A percentile compares a stretch with the other conserved stretches of the same genome.
phyloP scores from a whole-genome alignment of 441 rosid genomes.

The Adansonia grandidieri region DNA sequence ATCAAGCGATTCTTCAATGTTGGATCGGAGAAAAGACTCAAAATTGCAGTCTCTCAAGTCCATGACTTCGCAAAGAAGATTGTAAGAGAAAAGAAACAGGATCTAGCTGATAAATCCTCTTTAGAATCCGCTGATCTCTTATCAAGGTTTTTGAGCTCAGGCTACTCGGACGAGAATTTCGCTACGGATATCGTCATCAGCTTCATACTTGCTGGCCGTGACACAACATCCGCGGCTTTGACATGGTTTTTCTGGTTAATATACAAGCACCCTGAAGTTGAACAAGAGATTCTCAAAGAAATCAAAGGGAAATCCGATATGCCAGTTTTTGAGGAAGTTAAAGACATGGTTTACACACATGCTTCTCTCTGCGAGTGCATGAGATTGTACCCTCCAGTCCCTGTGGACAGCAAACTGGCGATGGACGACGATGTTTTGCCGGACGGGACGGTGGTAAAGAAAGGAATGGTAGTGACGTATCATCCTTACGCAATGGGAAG shows the following conservation, averaged over 20 bases:
- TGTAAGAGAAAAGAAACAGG: slow-evolving; percentile 50
- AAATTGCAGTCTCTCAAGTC: slow-evolving; percentile 40
- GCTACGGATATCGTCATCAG: slow-evolving; percentile 65
- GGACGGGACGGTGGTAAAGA: slow-evolving; percentile 54
- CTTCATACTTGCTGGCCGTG: slow-evolving; percentile 72
- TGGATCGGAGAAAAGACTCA: slow-evolving; percentile 56
- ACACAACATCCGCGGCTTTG: slow-evolving; percentile 76
- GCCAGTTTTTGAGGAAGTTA: slow-evolving; percentile 46
- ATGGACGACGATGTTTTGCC: slow-evolving; percentile 46
- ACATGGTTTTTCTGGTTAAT: slow-evolving; percentile 84
- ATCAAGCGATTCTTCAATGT: slow-evolving; percentile 41
- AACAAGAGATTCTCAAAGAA: slow-evolving; percentile 48
- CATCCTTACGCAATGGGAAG: slow-evolving; percentile 66
- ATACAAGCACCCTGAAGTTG: slow-evolving; percentile 45
- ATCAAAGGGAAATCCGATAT: slow-evolving; percentile 40
- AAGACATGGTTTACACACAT: slow-evolving; percentile 55
- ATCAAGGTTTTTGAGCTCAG: slow-evolving; percentile 59
- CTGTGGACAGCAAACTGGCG: slow-evolving; percentile 44
- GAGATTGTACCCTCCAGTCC: slow-evolving; percentile 63
- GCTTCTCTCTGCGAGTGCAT: slow-evolving; percentile 57
- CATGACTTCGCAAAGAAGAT: slow-evolving; percentile 59
- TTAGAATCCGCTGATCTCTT: slow-evolving; percentile 55
- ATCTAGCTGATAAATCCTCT: slow-evolving; percentile 33
- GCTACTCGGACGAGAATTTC: slow-evolving; percentile 52
- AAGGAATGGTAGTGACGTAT: slow-evolving; percentile 45